These are phyloP conservation scores for Sporothrix brunneoviolacea DNA, from an alignment of 2,329 filamentous ascomycete genomes.

Conservation along the genomic window DNA sequence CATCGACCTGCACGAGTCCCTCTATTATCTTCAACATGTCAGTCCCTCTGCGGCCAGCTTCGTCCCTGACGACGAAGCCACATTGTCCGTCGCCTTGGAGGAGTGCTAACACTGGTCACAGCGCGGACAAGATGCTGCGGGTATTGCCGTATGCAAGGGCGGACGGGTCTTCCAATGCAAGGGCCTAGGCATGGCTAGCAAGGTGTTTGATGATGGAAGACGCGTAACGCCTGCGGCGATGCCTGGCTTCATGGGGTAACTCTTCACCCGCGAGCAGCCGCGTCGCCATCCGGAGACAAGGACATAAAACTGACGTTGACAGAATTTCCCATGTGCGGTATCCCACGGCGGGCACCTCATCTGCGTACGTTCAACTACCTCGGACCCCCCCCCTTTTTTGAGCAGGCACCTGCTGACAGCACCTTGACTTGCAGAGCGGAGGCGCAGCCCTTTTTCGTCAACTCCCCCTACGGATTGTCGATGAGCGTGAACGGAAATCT, in stretches of 20 bases:
- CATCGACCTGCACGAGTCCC: constrained; percentile 61
- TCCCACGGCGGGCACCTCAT: constrained; percentile 77
- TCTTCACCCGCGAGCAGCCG: no score
- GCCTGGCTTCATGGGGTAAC: no score
- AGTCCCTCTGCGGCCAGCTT: no score
- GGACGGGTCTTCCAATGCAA: constrained; percentile 86
- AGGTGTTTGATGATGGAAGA: constrained; percentile 72
- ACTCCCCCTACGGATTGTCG: constrained; percentile 75
- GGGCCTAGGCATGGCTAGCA: constrained; percentile 71
- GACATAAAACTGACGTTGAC: no score
- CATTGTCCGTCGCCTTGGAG: no score
- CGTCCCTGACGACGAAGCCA: no score
- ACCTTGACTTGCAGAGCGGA: no score
- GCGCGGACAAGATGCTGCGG: constrained; percentile 80
- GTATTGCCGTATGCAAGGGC: constrained; percentile 69
- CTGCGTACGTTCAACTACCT: no score
- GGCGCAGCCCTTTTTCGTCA: constrained; percentile 90
- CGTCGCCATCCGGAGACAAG: no score
- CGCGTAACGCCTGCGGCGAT: constrained; percentile 52
- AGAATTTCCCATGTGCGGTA: constrained; percentile 78
- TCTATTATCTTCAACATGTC: constrained; percentile 60
- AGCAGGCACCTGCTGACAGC: no score
- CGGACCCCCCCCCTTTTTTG: no score
- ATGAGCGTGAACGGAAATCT: constrained; percentile 85
- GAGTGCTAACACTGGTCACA: no score